Evolutionary conservation across 2,329 filamentous ascomycete species (phyloP).

Genomic region (Cercospora zeina): DNA sequence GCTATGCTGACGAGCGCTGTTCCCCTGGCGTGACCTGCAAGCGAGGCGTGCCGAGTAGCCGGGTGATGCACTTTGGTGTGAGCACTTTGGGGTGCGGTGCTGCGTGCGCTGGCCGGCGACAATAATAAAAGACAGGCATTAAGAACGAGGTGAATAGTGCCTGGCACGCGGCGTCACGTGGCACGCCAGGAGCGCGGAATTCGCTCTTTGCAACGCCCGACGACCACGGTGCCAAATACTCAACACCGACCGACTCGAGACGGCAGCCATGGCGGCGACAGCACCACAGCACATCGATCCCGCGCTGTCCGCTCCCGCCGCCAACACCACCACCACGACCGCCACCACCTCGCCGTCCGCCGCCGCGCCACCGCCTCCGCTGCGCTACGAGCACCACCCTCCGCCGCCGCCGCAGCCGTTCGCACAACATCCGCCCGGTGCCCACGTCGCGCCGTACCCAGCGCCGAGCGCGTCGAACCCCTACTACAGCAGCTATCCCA

Average conservation of each 20-base stretch:
- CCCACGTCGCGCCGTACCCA: slow-evolving; percentile 14
- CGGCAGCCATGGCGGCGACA: slow-evolving; percentile 5
- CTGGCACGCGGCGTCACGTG: neutral
- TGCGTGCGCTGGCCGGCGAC: too few relatives aligned
- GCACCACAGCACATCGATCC: slow-evolving; percentile 3
- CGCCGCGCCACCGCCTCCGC: neutral
- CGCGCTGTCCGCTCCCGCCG: neutral
- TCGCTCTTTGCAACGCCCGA: slow-evolving; percentile 2
- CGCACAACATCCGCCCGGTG: slow-evolving; percentile 3
- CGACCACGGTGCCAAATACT: slow-evolving; percentile 4
- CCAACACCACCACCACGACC: neutral
- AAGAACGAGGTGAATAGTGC: neutral
- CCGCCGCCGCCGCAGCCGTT: slow-evolving; percentile 2
- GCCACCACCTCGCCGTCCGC: slow-evolving; percentile 4
- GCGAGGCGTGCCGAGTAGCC: neutral
- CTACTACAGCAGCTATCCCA: slow-evolving; percentile 31
- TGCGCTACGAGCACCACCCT: neutral
- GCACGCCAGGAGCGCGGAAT: neutral
- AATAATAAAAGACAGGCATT: too few relatives aligned
- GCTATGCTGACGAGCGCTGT: neutral
- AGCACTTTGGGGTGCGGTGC: neutral
- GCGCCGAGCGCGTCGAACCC: slow-evolving; percentile 26
- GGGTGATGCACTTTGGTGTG: neutral
- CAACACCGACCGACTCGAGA: slow-evolving; percentile 9
- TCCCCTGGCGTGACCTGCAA: neutral